phyloP scores from a whole-genome alignment of 768 basidiomycete species.

The Boletus eberwhitei region DNA sequence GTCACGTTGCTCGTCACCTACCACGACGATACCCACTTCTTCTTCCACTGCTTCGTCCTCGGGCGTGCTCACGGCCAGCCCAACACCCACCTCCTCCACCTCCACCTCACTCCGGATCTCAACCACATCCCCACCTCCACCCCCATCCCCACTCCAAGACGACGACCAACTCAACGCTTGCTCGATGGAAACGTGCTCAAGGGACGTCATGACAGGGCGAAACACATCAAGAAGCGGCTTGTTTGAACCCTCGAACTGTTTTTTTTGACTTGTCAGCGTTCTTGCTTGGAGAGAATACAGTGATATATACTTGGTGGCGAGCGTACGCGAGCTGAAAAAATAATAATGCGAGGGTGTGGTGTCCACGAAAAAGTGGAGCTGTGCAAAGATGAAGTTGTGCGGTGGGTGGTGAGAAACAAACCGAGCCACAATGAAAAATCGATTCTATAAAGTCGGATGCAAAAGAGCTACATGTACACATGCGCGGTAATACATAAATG shows the following conservation, averaged over 20 bases:
- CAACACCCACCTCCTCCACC: slow-evolving; percentile 7
- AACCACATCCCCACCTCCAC: neutral
- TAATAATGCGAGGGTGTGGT: neutral
- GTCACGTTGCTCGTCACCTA: neutral
- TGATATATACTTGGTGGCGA: neutral
- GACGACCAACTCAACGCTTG: slow-evolving; percentile 4
- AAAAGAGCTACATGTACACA: slow-evolving; percentile 27
- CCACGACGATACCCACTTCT: neutral
- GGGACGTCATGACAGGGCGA: slow-evolving; percentile 24
- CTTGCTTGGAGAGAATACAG: neutral
- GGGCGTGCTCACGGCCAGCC: slow-evolving; percentile 11
- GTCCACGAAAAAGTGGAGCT: neutral
- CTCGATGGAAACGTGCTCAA: slow-evolving; percentile 23
- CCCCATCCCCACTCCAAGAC: neutral
- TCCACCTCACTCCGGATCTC: neutral
- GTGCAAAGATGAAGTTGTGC: neutral
- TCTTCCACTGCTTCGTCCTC: slow-evolving; percentile 10
- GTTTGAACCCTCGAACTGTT: neutral
- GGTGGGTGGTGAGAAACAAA: too few species aligned
- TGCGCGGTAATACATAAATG: slow-evolving; percentile 28
- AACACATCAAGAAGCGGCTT: slow-evolving; percentile 13
- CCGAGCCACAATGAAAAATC: neutral
- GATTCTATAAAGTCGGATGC: slow-evolving; percentile 18
- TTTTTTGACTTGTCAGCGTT: neutral
- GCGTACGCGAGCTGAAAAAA: neutral